Conservation (phyloP, 2,329 filamentous ascomycete genomes). For the Chaetomium olivaceum region DNA sequence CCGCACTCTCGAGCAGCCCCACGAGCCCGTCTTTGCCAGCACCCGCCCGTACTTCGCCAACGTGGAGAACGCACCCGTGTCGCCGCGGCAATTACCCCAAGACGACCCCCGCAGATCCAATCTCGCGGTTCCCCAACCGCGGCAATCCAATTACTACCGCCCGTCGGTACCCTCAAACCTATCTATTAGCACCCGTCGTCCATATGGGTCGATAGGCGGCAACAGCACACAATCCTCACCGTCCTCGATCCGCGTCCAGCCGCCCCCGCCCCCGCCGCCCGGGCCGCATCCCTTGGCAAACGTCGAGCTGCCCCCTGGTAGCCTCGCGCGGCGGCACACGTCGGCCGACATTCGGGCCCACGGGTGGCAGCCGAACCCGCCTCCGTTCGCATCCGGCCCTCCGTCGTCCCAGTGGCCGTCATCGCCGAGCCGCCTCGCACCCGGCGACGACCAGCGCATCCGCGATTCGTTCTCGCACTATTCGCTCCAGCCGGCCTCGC, state of each 20-base stretch:
- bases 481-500: conserved; percentile 49
- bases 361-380: conserved; percentile 66
- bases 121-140: conserved; percentile 60
- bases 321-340: conserved; percentile 61
- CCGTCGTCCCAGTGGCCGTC: conserved; percentile 55
- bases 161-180: conserved; percentile 81
- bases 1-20: conserved; percentile 61
- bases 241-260: conserved; percentile 68
- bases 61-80: conserved; percentile 76
- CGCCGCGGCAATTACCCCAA: conserved; percentile 81
- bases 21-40: conserved; percentile 65
- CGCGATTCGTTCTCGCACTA: conserved; percentile 59
- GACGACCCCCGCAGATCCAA: conserved; percentile 78
- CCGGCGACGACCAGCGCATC: conserved; percentile 55
- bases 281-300: conserved; percentile 42
- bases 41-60: conserved; percentile 67
- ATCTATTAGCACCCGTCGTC: conserved; percentile 70
- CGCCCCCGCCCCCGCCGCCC: conserved; percentile 60
- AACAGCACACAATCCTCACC: conserved; percentile 70
- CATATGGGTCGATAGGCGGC: conserved; percentile 82
- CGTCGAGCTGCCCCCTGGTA: conserved; percentile 19
- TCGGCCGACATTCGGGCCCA: conserved; percentile 92
- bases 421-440: conserved; percentile 51
- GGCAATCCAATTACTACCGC: conserved; percentile 65
- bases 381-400: conserved; percentile 66